These are phyloP conservation scores for Typha latifolia DNA, from an alignment of 176 grass and related monocot species.

Conservation along the genomic window DNA sequence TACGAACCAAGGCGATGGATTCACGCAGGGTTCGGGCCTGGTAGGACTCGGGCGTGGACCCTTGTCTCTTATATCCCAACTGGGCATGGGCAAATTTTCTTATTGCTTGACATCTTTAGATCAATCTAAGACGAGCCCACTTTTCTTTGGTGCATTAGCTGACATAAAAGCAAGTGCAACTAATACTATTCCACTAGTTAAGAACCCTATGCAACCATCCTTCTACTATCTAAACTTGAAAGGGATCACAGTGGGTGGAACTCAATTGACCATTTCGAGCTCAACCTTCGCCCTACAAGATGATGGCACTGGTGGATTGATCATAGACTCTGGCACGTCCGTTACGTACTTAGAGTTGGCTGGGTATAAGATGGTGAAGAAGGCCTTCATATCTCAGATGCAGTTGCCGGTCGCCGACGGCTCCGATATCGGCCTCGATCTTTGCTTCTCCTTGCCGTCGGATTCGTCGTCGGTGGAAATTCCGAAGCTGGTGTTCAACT, in stretches of 20 bases:
- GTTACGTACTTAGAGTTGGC: constrained; percentile 26
- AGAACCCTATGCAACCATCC: not conserved
- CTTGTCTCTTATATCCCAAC: constrained; percentile 53
- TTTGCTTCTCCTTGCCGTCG: constrained; percentile 49
- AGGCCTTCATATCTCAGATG: constrained; percentile 36
- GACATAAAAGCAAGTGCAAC: constrained; percentile 7
- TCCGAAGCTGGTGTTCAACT: constrained; percentile 42
- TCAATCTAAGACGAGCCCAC: constrained; percentile 28
- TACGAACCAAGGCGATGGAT: constrained; percentile 13
- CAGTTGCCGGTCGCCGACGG: constrained; percentile 22
- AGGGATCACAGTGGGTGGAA: constrained; percentile 39
- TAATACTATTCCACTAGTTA: constrained; percentile 21
- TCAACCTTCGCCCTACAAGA: constrained; percentile 24
- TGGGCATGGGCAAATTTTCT: constrained; percentile 43
- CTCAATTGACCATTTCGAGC: constrained; percentile 22
- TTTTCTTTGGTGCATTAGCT: constrained; percentile 37
- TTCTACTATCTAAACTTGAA: constrained; percentile 35
- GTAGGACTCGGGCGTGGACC: constrained; percentile 50
- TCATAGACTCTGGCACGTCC: constrained; percentile 53
- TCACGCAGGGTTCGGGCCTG: constrained; percentile 33
- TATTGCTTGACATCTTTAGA: constrained; percentile 52
- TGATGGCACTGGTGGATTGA: constrained; percentile 31
- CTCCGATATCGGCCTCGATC: constrained; percentile 14
- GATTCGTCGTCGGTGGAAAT: constrained; percentile 10
- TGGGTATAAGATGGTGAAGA: constrained; percentile 17